Evolutionary conservation across 495 filamentous ascomycete species (phyloP).

Genomic region (Tuber melanosporum): DNA sequence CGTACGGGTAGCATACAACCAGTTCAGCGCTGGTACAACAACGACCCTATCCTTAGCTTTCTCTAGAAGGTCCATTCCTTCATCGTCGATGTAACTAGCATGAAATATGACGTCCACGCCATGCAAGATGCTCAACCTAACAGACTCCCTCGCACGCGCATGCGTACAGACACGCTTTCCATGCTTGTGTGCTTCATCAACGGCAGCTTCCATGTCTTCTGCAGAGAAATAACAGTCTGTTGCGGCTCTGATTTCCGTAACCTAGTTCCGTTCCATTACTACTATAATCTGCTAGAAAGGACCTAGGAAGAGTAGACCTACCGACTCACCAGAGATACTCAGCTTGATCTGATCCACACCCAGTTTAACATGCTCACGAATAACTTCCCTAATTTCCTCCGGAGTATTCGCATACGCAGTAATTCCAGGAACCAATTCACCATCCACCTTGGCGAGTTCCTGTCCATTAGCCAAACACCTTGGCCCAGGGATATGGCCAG

Average conservation of each 20-base stretch:
- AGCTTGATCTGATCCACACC: slow-evolving; percentile 53
- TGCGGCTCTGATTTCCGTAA: slow-evolving; percentile 45
- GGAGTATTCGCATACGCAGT: slow-evolving; percentile 49
- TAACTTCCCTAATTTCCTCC: slow-evolving; percentile 47
- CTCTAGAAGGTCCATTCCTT: slow-evolving; percentile 50
- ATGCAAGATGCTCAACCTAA: slow-evolving; percentile 47
- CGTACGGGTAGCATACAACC: slow-evolving; percentile 44
- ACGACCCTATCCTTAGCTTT: slow-evolving; percentile 46
- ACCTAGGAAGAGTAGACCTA: background rate
- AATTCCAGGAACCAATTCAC: slow-evolving; percentile 48
- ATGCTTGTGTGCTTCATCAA: slow-evolving; percentile 49
- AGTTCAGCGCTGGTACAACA: slow-evolving; percentile 50
- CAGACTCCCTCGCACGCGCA: slow-evolving; percentile 49
- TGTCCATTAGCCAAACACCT: slow-evolving; percentile 49
- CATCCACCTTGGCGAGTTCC: slow-evolving; percentile 48
- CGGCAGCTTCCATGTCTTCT: slow-evolving; percentile 50
- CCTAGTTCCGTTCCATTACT: slow-evolving; percentile 19
- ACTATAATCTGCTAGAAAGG: background rate
- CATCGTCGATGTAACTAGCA: slow-evolving; percentile 49
- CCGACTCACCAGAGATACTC: slow-evolving; percentile 49
- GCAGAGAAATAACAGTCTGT: slow-evolving; percentile 50
- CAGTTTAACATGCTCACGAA: slow-evolving; percentile 46
- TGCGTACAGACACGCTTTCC: slow-evolving; percentile 49
- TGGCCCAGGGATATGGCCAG: slow-evolving; percentile 51
- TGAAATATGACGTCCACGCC: slow-evolving; percentile 54